These are phyloP conservation scores for Ajuga chamaepitys DNA, from an alignment of 257 asterid species.

Conservation along the genomic window DNA sequence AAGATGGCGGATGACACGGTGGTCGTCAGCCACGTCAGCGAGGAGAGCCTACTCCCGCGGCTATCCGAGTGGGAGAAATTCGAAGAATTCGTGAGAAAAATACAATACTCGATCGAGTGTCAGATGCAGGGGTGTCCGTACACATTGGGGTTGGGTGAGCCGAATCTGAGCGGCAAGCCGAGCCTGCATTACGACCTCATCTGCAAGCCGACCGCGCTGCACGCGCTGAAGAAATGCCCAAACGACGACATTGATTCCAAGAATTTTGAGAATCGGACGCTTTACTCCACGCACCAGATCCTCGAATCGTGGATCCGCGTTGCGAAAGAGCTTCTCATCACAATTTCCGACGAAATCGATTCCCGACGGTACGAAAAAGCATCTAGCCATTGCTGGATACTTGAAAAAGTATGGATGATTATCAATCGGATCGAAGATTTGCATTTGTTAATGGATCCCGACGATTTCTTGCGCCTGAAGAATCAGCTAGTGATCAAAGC, in stretches of 20 bases:
- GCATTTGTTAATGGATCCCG: constrained; percentile 75
- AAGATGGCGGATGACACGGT: constrained; percentile 53
- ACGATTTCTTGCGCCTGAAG: constrained; percentile 74
- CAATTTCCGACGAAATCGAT: constrained; percentile 41
- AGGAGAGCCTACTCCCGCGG: constrained; percentile 62
- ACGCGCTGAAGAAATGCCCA: constrained; percentile 49
- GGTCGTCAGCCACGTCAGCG: constrained; percentile 72
- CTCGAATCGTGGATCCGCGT: constrained; percentile 72
- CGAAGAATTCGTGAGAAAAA: constrained; percentile 54
- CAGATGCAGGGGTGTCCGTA: constrained; percentile 68
- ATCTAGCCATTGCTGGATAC: constrained; percentile 51
- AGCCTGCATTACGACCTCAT: constrained; percentile 66
- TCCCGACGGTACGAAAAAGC: constrained; percentile 31
- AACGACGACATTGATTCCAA: constrained; percentile 27
- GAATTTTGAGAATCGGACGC: constrained; percentile 54
- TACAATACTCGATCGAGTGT: constrained; percentile 60
- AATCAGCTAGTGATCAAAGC: constrained; percentile 55
- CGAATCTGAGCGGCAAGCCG: constrained; percentile 77
- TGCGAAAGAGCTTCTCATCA: constrained; percentile 35
- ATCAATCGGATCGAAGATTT: constrained; percentile 56
- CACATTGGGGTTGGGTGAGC: constrained; percentile 90
- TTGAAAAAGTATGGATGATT: constrained; percentile 61
- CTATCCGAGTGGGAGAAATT: constrained; percentile 62
- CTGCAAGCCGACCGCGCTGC: constrained; percentile 72
- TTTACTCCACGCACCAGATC: constrained; percentile 61